These are phyloP conservation scores for Pyrenophora seminiperda DNA, from an alignment of 2,329 filamentous ascomycete genomes.

Conservation along the genomic window DNA sequence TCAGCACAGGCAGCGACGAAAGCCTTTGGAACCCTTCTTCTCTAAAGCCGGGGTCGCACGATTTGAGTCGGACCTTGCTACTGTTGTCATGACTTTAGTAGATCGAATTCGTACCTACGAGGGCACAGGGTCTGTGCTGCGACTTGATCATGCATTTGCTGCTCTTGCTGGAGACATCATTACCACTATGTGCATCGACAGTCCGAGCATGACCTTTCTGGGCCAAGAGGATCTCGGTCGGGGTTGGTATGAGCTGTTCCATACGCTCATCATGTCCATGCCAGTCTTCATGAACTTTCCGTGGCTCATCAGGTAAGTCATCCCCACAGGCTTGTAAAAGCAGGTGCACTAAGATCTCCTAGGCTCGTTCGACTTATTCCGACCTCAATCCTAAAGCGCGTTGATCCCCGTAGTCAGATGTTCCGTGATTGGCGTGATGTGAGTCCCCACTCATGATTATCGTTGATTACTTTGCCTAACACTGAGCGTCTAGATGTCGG, in stretches of 20 bases:
- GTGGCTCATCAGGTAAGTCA: slow-evolving; percentile 11
- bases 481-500: background rate
- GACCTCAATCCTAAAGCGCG: background rate
- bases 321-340: too few relatives aligned
- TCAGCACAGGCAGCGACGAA: slow-evolving; percentile 31
- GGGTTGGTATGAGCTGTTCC: slow-evolving; percentile 1
- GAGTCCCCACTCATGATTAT: background rate
- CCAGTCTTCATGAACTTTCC: slow-evolving; percentile 18
- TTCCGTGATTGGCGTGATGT: background rate
- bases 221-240: slow-evolving; percentile 15
- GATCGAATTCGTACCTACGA: slow-evolving; percentile 10
- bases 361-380: background rate
- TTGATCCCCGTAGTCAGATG: too few relatives aligned
- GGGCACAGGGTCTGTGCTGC: slow-evolving; percentile 16
- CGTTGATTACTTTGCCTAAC: background rate
- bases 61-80: slow-evolving; percentile 27
- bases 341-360: too few relatives aligned
- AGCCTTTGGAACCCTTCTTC: slow-evolving; percentile 38
- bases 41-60: slow-evolving; percentile 24
- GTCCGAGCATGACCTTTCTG: slow-evolving; percentile 10
- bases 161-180: slow-evolving; percentile 39
- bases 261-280: slow-evolving; percentile 11
- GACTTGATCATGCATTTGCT: slow-evolving; percentile 24
- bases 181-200: slow-evolving; percentile 22
- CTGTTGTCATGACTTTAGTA: slow-evolving; percentile 16